Base-by-base conservation (phyloP, 805 yeast genomes). In the Lipomyces anomalus region DNA sequence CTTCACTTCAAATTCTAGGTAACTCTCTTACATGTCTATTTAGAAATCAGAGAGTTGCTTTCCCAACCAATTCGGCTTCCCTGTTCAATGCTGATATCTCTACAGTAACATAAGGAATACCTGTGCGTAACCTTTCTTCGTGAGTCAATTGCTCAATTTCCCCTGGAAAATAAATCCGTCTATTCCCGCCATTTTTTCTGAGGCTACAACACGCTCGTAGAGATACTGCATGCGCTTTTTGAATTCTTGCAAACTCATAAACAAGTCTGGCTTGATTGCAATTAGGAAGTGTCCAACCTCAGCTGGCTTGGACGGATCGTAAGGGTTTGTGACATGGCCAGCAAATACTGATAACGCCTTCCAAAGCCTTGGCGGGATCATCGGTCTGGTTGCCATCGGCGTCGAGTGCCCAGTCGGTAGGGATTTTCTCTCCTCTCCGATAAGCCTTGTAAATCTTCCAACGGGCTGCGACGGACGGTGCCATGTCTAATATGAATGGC, bases 211-310 rank as follows among this genome's bases (percentile, higher is more conserved):
- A 11, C 44, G 7, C 11, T 37, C 13, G 5, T 40, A 40, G 4
- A 40, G 42, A 13, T 40, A 36, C 16, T 40, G 43, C 43, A 40
- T 40, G 5, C 43, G 9, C 16, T 33, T 18, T 5, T 40, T 40
- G 28, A 40, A 40, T 7, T 40, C 43, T 5, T 22, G 21, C 21
- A 40, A 4, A 11, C n/a, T 13, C 43, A 40, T 38, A 29, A 40
- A 40, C 20, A 40, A 43, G 22, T 40, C 44, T 13, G 43, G 43
- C 46, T 40, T 40, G 11, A 40, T 40, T n/a, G 43, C 43, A n/a
- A 40, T 6, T 18, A 40, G 41, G 35, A 40, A 40, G 13, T 40
- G 43, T 11, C 43, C 43, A 29, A 40, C 43, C n/a, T 40, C 43
- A 33, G 43, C 43, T 2, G 43, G n/a, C 11, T 32, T 33, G 13